Base-by-base conservation (phyloP, 768 basidiomycete species). In the Boletus tomentosulus region DNA sequence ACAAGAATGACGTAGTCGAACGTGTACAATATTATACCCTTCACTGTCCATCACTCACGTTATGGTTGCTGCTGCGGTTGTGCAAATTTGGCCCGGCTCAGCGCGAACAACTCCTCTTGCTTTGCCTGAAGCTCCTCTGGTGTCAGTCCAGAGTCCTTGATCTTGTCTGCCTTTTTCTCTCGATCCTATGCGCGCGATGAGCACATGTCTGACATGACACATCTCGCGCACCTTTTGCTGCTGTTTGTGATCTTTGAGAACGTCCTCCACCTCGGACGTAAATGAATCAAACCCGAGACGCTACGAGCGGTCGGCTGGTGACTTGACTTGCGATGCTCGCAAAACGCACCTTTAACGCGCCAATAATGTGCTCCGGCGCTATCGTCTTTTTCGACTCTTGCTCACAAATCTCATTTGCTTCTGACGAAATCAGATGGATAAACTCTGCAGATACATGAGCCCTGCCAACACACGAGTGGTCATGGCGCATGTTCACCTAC, bases 341-440 rank as follows among this genome's bases (percentile, higher is more conserved):
- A 31, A 22, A 25, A 71, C 78, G 48, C 53, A 90, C 95, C 76
- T 92, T 92, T 52, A 99, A 76, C 6, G 97, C 97, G 24, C 80
- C 76, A 30, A 98, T 87, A 42, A 98, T 94, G 66, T 99, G 97
- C 63, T 99, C 97, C 1, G 97, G 97, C 5, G 93, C 89, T 62
- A 99, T 98, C 1, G 97, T 99, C 77, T 99, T 99, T 77, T 97
- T 98, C 25, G 92, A 92, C 66, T 96, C 94, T 68, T 92, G 87
- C 67, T 98, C 97, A 66, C 97, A 99, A 57, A 98, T 92, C 60
- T 98, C 92, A 69, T 98, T 98, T 49, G 97, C 92, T 68, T 98
- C 93, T 9, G 94, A 92, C 16, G 97, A 96, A 68, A 99, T 88
- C 71, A 98, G 74, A 69, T 98, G 92, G 57, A 99, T 95, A 70